A percentile compares a stretch with the other conserved stretches of the same genome.
Evolutionary conservation across 2,329 filamentous ascomycete genomes (phyloP).

Genomic region (Moelleriella libera): DNA sequence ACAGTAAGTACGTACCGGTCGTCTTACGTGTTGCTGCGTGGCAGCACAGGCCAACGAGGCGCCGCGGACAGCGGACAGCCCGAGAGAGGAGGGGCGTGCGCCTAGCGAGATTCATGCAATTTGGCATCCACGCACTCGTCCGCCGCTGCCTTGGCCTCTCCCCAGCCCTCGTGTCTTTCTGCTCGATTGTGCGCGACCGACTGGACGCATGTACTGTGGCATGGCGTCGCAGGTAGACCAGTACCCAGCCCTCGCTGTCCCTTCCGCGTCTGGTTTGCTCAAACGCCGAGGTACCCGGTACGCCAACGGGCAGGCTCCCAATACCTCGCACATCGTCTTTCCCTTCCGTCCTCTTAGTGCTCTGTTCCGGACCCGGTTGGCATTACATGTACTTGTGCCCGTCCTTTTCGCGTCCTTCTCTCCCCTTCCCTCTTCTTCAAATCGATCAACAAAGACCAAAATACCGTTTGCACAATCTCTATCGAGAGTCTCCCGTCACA

Average conservation of each 20-base stretch:
- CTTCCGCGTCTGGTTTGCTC: background rate
- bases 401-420: slow-evolving; percentile 14
- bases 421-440: slow-evolving; percentile 22
- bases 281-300: background rate
- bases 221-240: background rate
- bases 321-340: background rate
- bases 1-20: background rate
- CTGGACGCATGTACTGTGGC: background rate
- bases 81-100: background rate
- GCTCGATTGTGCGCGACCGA: background rate
- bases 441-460: slow-evolving; percentile 34
- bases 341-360: slow-evolving; percentile 1
- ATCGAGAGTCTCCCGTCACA: slow-evolving; percentile 46
- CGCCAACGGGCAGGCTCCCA: background rate
- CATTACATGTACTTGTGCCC: background rate
- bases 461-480: slow-evolving; percentile 35
- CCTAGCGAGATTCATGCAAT: background rate
- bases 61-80: background rate
- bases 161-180: background rate
- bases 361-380: slow-evolving; percentile 8
- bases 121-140: background rate
- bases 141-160: background rate
- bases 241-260: background rate
- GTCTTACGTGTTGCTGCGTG: background rate
- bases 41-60: background rate